phyloP scores from a whole-genome alignment of 2,329 filamentous ascomycete species.

The Emmonsia crescens region DNA sequence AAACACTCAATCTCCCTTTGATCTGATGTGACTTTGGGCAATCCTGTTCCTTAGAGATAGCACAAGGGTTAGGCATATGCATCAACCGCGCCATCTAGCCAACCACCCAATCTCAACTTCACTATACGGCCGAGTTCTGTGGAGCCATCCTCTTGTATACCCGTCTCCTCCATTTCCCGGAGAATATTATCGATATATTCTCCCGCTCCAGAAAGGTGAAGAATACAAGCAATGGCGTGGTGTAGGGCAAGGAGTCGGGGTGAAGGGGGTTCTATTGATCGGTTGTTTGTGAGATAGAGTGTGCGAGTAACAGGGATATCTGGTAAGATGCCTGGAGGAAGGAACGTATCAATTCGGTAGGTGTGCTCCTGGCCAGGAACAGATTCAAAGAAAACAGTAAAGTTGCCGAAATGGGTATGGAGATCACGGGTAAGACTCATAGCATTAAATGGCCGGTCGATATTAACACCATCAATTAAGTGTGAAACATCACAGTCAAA shows the following conservation, averaged over 20 bases:
- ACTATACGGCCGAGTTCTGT: constrained; percentile 4
- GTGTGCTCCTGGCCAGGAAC: constrained; percentile 15
- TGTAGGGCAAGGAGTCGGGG: constrained; percentile 26
- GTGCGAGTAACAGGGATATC: constrained; percentile 19
- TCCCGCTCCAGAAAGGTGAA: constrained; percentile 25
- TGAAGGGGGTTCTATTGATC: constrained; percentile 23
- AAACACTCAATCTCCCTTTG: too few relatives aligned
- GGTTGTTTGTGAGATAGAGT: constrained; percentile 18
- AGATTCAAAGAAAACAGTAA: constrained; percentile 21
- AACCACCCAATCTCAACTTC: constrained; percentile 1
- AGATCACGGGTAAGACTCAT: constrained; percentile 1
- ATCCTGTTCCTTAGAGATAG: too few relatives aligned
- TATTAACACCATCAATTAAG: constrained; percentile 29
- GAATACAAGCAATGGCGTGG: constrained; percentile 23
- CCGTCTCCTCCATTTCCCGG: constrained; percentile 12
- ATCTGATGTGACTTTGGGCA: too few relatives aligned
- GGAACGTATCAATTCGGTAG: constrained; percentile 18
- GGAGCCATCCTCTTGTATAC: constrained; percentile 2
- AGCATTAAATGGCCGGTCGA: constrained; percentile 15
- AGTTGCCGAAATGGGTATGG: constrained; percentile 10
- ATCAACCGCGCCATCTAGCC: background rate
- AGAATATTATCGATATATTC: constrained; percentile 25
- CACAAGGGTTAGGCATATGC: too few relatives aligned
- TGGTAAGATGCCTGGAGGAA: constrained; percentile 3
- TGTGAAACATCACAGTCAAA: constrained; percentile 27